A percentile compares a stretch with the other conserved stretches of the same genome.
These are phyloP conservation scores for Emmonsiellopsis sp. DNA, from an alignment of 2,329 filamentous ascomycete species.

Conservation along the genomic window DNA sequence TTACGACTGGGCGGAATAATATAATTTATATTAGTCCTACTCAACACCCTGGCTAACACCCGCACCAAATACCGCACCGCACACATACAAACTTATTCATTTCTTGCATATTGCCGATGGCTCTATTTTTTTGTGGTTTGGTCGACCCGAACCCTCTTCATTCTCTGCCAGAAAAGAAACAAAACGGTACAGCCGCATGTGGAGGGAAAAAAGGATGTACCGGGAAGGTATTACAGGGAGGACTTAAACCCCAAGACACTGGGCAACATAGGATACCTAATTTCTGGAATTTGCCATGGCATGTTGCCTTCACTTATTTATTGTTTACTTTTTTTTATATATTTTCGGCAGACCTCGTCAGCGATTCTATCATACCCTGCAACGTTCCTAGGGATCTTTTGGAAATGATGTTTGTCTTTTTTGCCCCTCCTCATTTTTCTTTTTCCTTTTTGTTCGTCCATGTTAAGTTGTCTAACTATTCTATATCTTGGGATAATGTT, in stretches of 20 bases:
- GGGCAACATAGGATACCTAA: not conserved
- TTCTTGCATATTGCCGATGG: not conserved
- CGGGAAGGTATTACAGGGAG: too few relatives aligned
- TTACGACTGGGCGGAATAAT: not conserved
- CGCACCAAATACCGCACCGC: too few relatives aligned
- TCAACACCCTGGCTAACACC: too few relatives aligned
- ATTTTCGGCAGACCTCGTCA: not conserved
- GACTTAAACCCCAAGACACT: too few relatives aligned
- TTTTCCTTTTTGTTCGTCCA: conserved; percentile 7
- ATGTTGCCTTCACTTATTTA: conserved; percentile 14
- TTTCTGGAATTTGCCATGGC: not conserved
- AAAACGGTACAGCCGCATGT: too few relatives aligned
- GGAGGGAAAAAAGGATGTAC: too few relatives aligned
- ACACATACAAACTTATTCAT: not conserved
- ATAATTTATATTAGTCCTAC: not conserved
- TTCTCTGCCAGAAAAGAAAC: not conserved
- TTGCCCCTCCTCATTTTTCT: conserved; percentile 14
- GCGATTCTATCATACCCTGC: conserved; percentile 20
- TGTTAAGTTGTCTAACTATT: not conserved
- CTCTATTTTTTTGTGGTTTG: not conserved
- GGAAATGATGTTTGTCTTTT: conserved; percentile 1
- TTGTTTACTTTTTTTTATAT: too few relatives aligned
- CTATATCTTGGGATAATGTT: conserved; percentile 12
- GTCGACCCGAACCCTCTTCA: not conserved
- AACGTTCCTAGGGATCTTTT: conserved; percentile 30